Evolutionary conservation across 768 basidiomycete genomes (phyloP).

Genomic region (Trametes maxima): DNA sequence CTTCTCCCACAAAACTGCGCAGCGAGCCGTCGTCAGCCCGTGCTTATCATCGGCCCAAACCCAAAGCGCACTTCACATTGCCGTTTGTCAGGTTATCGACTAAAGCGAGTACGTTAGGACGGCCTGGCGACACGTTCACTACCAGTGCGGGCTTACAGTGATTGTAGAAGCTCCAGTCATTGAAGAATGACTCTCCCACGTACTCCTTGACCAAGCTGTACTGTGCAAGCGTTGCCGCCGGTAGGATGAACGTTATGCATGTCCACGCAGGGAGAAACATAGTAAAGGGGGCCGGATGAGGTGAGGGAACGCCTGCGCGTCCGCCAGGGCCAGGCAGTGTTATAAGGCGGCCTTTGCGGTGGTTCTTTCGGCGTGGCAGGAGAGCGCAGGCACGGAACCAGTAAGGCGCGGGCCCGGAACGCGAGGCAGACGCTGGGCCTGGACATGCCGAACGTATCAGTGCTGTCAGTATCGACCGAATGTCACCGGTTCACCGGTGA

Average conservation of each 20-base stretch:
- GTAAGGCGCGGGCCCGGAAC: background rate
- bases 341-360: constrained; percentile 19
- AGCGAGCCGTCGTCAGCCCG: background rate
- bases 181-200: constrained; percentile 62
- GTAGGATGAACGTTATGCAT: constrained; percentile 12
- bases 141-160: constrained; percentile 43
- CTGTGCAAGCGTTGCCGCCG: constrained; percentile 23
- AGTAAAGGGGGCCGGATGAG: constrained; percentile 1
- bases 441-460: constrained; percentile 12
- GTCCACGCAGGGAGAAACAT: constrained; percentile 8
- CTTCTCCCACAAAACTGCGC: constrained; percentile 49
- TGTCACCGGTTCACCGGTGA: constrained; percentile 6
- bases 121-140: background rate
- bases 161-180: constrained; percentile 68
- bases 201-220: constrained; percentile 62
- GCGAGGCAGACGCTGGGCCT: constrained; percentile 4
- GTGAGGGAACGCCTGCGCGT: background rate
- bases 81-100: constrained; percentile 74
- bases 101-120: constrained; percentile 29
- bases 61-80: constrained; percentile 49
- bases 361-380: constrained; percentile 9
- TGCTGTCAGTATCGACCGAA: constrained; percentile 13
- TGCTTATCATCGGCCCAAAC: background rate
- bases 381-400: constrained; percentile 3
- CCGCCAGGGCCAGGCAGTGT: constrained; percentile 10